Evolutionary conservation across 1,139 yeast genomes (phyloP), one percentile per base, ranked within the genome.

Genomic region (Hyphopichia burtonii): DNA sequence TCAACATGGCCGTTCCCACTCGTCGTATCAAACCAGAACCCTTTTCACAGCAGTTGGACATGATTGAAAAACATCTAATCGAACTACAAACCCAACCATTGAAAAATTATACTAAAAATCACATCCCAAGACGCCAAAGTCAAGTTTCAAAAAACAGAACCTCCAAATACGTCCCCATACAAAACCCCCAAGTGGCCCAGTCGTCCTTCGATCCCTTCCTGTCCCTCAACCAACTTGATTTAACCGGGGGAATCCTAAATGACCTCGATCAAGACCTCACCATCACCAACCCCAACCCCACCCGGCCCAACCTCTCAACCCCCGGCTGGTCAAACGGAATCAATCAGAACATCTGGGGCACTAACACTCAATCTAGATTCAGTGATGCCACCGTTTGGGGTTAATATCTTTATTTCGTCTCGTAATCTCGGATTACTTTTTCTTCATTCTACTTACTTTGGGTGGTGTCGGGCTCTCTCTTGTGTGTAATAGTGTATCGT

Each of bases 1-100:
- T n/a, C n/a, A n/a, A n/a, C n/a, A n/a, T n/a, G n/a, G n/a, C n/a
- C n/a, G n/a, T n/a, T n/a, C n/a, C n/a, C n/a, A 57, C 55, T 40
- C 58, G 74, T 36, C 43, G 46, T 28, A 50, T 68, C 25, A 47
- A 49, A 12, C 44, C 54, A 36, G 70, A 63, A 49, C 60, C 72
- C 38, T 69, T 69, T 53, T 59, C 55, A 20, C 51, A 53, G 44
- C 75, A 69, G 49, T 41, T 60, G 40, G 73, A 67, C 31, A 37
- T 54, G 34, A 61, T 69, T 38, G 68, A 64, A 37, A 63, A 58
- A 45, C 54, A 60, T 19, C 50, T 58, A 44, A 53, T 64, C 38
- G 74, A 68, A 43, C 52, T 54, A 18, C 66, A 62, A 45, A 55
- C 59, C 47, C 71, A 65, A 47, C 71, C 72, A 7, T 44, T 51